A percentile compares a stretch with the other conserved stretches of the same genome.
Conservation (phyloP, 352 stramenopile genomes). For the Pythium grandisporangium region DNA sequence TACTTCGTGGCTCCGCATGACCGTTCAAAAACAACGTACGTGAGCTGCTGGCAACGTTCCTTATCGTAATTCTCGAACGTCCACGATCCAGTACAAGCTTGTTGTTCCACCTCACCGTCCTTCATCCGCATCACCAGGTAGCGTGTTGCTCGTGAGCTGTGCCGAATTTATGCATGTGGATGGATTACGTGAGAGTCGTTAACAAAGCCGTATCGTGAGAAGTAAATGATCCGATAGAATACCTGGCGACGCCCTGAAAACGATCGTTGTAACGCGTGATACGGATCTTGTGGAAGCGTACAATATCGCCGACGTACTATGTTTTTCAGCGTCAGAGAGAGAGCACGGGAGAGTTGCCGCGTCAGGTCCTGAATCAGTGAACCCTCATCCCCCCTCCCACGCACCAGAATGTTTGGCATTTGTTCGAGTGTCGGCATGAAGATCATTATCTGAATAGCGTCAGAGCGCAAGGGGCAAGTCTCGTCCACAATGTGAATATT, state of each 20-base stretch:
- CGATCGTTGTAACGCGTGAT: conserved; percentile 52
- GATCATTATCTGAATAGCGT: conserved; percentile 56
- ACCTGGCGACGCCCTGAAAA: conserved; percentile 49
- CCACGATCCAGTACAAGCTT: conserved; percentile 40
- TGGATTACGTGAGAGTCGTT: too few relatives aligned
- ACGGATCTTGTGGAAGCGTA: conserved; percentile 70
- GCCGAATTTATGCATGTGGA: too few relatives aligned
- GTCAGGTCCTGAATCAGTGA: too few relatives aligned
- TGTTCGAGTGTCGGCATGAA: conserved; percentile 47
- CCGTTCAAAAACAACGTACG: conserved; percentile 15
- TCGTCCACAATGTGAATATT: conserved; percentile 60
- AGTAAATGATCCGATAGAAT: too few relatives aligned
- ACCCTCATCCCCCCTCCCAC: too few relatives aligned
- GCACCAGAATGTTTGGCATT: conserved; percentile 56
- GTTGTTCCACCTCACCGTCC: conserved; percentile 23
- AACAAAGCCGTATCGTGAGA: too few relatives aligned
- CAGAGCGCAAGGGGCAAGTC: conserved; percentile 30
- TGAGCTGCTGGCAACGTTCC: conserved; percentile 17
- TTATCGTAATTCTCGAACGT: conserved; percentile 55
- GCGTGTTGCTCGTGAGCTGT: conserved; percentile 31
- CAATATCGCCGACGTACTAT: conserved; percentile 64
- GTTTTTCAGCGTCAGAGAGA: too few relatives aligned
- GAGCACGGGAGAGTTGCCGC: not conserved
- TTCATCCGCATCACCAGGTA: conserved; percentile 50
- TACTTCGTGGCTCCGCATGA: too few relatives aligned